Percentiles rank a stretch among this genome's conserved stretches.
These are phyloP conservation scores for Trametes villosa DNA, from an alignment of 768 basidiomycete genomes.

Conservation along the genomic window DNA sequence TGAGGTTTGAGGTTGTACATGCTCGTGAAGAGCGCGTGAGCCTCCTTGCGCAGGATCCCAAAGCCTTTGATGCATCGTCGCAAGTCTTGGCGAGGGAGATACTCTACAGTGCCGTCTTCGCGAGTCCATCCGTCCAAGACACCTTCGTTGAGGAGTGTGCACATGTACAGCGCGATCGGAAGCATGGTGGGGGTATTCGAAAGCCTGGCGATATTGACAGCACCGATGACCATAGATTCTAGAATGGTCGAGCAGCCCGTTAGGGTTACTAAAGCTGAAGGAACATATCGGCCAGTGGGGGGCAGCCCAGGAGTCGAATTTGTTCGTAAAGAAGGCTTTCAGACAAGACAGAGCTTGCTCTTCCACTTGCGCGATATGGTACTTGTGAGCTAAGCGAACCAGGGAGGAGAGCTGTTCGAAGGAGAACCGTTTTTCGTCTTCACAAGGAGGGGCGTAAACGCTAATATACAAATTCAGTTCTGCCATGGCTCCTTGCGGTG, in stretches of 20 bases:
- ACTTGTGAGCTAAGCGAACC: background rate
- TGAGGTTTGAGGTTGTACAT: too few species aligned
- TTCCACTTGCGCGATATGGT: background rate
- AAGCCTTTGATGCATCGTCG: background rate
- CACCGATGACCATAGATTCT: background rate
- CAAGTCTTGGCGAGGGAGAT: background rate
- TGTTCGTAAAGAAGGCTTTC: background rate
- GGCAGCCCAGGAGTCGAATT: background rate
- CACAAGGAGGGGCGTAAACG: background rate
- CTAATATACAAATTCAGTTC: background rate
- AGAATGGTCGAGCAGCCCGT: background rate
- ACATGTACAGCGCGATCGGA: background rate
- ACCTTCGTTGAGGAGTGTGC: background rate
- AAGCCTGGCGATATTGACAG: background rate
- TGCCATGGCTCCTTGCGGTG: background rate
- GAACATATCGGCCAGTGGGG: too few species aligned
- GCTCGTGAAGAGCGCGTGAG: background rate
- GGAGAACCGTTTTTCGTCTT: background rate
- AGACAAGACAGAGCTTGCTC: background rate
- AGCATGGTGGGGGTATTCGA: background rate
- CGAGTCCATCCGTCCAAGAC: background rate
- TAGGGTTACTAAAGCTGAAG: too few species aligned
- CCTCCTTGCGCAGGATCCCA: background rate
- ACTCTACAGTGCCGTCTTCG: background rate
- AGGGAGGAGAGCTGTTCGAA: background rate